phyloP scores from a whole-genome alignment of 345 rosid species.

The Raphanus raphanistrum region DNA sequence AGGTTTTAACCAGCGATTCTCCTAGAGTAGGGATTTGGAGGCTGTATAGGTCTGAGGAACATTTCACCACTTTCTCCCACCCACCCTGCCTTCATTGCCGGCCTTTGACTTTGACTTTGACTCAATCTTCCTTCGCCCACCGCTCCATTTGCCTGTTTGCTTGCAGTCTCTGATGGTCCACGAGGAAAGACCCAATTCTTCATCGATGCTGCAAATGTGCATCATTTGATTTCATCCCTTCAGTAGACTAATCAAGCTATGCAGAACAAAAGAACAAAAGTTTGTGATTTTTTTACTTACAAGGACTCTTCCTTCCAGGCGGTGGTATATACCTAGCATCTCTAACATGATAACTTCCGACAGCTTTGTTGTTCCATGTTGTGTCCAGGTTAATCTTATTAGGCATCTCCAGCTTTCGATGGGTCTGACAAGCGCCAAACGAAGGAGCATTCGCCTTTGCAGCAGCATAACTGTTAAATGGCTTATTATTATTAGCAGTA shows the following conservation, averaged over 20 bases:
- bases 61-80: constrained; percentile 46
- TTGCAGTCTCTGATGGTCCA: constrained; percentile 50
- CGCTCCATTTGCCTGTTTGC: constrained; percentile 48
- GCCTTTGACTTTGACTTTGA: constrained; percentile 35
- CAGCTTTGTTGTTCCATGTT: constrained; percentile 46
- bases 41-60: constrained; percentile 55
- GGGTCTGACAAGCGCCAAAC: constrained; percentile 52
- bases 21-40: constrained; percentile 44
- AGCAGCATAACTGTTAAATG: constrained; percentile 42
- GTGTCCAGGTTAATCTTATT: constrained; percentile 60
- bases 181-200: constrained; percentile 40
- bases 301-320: constrained; percentile 69
- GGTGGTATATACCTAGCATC: constrained; percentile 71
- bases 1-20: constrained; percentile 52
- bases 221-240: not conserved
- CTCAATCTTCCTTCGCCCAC: constrained; percentile 45
- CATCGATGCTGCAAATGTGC: constrained; percentile 35
- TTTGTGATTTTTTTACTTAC: constrained; percentile 49
- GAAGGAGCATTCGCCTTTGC: constrained; percentile 51
- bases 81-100: constrained; percentile 77
- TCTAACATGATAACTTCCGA: constrained; percentile 43
- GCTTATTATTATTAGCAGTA: constrained; percentile 41
- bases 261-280: too few relatives aligned
- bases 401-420: constrained; percentile 58
- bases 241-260: not conserved